Evolutionary conservation across 441 rosid genomes (phyloP), one percentile per base, ranked within the genome.

Genomic region (Gossypium gossypioides): DNA sequence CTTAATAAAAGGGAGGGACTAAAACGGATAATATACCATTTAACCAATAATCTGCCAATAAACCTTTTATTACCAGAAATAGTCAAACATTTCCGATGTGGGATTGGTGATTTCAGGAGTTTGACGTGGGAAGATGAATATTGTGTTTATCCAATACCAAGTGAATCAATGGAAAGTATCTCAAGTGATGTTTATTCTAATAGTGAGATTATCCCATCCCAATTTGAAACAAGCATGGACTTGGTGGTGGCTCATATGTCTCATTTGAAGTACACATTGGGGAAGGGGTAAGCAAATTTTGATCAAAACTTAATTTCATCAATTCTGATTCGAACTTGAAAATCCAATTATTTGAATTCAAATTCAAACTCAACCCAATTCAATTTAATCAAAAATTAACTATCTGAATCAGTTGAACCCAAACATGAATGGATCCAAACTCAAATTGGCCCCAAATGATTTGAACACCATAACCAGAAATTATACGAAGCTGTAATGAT

Each of bases 111-210:
- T 77, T 69, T 57, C 84, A 86, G 93, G 86, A 52, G 79, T 63
- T 81, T 88, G 77, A 84, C 76, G 55, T 86, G 89, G 88, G 87
- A 86, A 80, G 89, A 88, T 73, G 88, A 86, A 18, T 74, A 72
- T 63, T 76, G 55, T 69, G 79, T 67, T 61, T 67, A 77, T 72
- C 76, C 77, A 60, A 75, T 69, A 76, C 81, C 82, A 70, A 54
- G 76, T 46, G 72, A 72, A 65, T 46, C 77, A 0, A 2, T 25
- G n/a, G 80, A 24, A 54, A 62, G 27, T 29, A 51, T 69, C 24
- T 54, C 76, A 0, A 65, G 60, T 42, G 81, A 65, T 54, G 63
- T 52, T 25, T 74, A 10, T 68, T 69, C 60, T 48, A 74, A 22
- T 10, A 67, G 56, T 58, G 84, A 73, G 51, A 40, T 75, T 6